A percentile compares a stretch with the other conserved stretches of the same genome.
phyloP scores from a whole-genome alignment of 2,329 filamentous ascomycete genomes.

The Curvularia verruculosa region DNA sequence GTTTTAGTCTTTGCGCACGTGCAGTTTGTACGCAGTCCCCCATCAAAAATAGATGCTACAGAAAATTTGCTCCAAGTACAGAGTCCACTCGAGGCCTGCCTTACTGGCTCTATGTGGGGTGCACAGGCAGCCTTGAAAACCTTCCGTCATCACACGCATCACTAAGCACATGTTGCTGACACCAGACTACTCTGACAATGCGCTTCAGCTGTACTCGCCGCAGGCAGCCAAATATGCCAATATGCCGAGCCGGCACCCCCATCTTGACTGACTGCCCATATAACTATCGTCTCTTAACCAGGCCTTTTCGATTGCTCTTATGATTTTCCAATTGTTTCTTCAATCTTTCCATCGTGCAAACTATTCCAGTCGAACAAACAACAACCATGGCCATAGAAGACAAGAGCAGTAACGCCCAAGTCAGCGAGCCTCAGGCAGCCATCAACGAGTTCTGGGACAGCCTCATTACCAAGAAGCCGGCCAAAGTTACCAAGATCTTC shows the following conservation, averaged over 20 bases:
- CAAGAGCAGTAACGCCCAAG: constrained; percentile 20
- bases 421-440: constrained; percentile 61
- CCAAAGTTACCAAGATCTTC: constrained; percentile 72
- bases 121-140: neutral
- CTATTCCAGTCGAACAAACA: neutral
- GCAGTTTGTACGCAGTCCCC: no score
- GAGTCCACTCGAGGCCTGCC: no score
- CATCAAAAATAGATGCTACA: no score
- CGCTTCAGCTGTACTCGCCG: constrained; percentile 19
- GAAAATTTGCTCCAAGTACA: no score
- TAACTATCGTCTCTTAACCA: constrained; percentile 3
- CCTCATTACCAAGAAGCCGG: constrained; percentile 70
- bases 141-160: neutral
- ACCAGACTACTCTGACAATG: constrained; percentile 2
- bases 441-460: constrained; percentile 76
- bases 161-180: neutral
- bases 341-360: no score
- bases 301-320: neutral
- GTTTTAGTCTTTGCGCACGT: no score
- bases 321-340: neutral
- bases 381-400: constrained; percentile 27
- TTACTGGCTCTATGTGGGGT: neutral
- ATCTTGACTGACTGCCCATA: constrained; percentile 9
- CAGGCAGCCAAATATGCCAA: constrained; percentile 14
- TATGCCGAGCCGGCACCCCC: no score